Evolutionary conservation across 768 basidiomycete genomes (phyloP), one percentile per base, ranked within the genome.

Genomic region (Polyporus arcularius): DNA sequence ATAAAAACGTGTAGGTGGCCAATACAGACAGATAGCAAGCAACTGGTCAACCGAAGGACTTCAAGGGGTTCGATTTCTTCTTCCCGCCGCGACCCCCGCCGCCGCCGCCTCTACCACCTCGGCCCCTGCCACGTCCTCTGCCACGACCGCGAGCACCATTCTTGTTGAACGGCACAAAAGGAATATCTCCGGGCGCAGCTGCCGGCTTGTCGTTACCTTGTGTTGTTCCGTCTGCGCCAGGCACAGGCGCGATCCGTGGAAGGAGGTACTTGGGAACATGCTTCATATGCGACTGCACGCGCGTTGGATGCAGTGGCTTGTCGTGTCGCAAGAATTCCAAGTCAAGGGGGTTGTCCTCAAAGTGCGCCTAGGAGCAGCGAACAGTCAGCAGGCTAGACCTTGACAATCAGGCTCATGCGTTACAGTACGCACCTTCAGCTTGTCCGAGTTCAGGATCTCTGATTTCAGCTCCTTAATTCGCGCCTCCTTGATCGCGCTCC

Each of bases 291-390:
- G 94, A 76, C 71, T 97, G 96, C 11, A 96, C 80, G 48, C 95
- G 82, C 30, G 89, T 88, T 0, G 96, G 94, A 68, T 96, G 93
- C 4, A 98, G 79, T 5, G 96, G 91, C 66, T 94, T 94, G 75
- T 99, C 97, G 74, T 98, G 97, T 2, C 93, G 86, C 47, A 98
- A 78, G 71, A 87, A 97, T 57, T 95, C 93, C 11, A 98, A 81
- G 70, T 98, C 96, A 8, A 92, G 79, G 1, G 96, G 96, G 70
- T 98, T 95, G 70, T 98, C 95, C 70, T 98, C 95, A 64, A 99
- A 98, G 74, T 98, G 96, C 6, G 95, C 94, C 96, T 98, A 68
- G 2, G 21, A 12, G 31, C 46, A 61, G 46, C 42, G 39, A 55
- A 46, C n/a, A 14, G 21, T 38, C 28, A 58, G 21, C 39, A 26